Conservation (phyloP, 2,329 filamentous ascomycete genomes). For the Tolypocladium capitatum region DNA sequence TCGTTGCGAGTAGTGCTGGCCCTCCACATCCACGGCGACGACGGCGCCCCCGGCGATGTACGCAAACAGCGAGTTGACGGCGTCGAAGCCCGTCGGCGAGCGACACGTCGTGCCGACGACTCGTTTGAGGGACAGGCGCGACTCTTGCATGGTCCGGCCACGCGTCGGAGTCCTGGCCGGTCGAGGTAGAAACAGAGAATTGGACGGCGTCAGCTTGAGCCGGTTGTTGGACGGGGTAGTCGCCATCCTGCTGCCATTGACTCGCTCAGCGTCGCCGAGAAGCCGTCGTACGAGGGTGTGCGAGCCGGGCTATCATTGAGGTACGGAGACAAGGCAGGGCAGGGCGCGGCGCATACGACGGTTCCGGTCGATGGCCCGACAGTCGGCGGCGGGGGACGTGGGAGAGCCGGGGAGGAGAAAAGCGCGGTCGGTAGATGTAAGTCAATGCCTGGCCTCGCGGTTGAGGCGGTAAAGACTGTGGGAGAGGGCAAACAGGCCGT, state of each 20-base stretch:
- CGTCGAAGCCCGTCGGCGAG: slow-evolving; percentile 77
- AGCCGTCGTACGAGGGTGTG: neutral
- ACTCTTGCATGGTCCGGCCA: slow-evolving; percentile 33
- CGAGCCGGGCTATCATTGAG: slow-evolving; percentile 6
- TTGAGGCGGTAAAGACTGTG: neutral
- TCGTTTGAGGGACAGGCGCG: slow-evolving; percentile 59
- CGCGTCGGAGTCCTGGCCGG: slow-evolving; percentile 50
- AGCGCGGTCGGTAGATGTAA: slow-evolving; percentile 5
- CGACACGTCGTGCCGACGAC: slow-evolving; percentile 85
- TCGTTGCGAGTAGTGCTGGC: slow-evolving; percentile 56
- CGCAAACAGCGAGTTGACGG: slow-evolving; percentile 65
- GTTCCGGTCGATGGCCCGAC: neutral
- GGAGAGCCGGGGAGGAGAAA: neutral
- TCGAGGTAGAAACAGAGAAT: slow-evolving; percentile 55
- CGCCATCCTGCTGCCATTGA: slow-evolving; percentile 46
- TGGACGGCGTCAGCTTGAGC: slow-evolving; percentile 62
- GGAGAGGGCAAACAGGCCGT: neutral
- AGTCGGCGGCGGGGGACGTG: neutral
- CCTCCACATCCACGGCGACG: slow-evolving; percentile 72
- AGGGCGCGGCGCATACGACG: neutral
- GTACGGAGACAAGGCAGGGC: neutral
- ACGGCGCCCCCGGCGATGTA: slow-evolving; percentile 88
- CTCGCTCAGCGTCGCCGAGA: slow-evolving; percentile 5
- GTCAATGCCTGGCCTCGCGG: slow-evolving; percentile 3
- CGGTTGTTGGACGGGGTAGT: slow-evolving; percentile 43